Base-by-base conservation (phyloP, 2,329 filamentous ascomycete genomes). In the Peltaster fructicola region DNA sequence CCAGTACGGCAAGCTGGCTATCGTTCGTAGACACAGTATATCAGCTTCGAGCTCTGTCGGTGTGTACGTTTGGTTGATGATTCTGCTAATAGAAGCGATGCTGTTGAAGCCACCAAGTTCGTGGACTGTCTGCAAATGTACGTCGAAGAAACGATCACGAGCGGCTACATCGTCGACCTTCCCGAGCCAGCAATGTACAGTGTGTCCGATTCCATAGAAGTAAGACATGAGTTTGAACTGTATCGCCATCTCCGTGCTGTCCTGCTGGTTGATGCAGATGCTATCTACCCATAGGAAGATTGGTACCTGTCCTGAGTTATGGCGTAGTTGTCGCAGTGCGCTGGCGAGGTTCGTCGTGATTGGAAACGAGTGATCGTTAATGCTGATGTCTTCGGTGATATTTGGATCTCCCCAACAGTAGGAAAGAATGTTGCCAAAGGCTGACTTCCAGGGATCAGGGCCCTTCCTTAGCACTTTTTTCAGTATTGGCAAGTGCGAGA, bases 401-500 rank as follows among this genome's bases (percentile, higher is more conserved):
- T 20, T 11, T 11, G 17, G 17, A 20, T 20, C 17, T 5, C 17
- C 17, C 6, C 17, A 20, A 11, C 17, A 20, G 17, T 20, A 20
- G 17, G 17, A 20, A 20, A 20, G n/a, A n/a, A n/a, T n/a, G n/a
- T n/a, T n/a, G n/a, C n/a, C n/a, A n/a, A n/a, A n/a, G n/a, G n/a
- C n/a, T n/a, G n/a, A n/a, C n/a, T n/a, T n/a, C n/a, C n/a, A n/a
- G n/a, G n/a, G n/a, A n/a, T n/a, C n/a, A n/a, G n/a, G n/a, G n/a
- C n/a, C n/a, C n/a, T n/a, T n/a, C n/a, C n/a, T n/a, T n/a, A n/a
- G n/a, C n/a, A n/a, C n/a, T n/a, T n/a, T n/a, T n/a, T n/a, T n/a
- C 17, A 20, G 11, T 20, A 11, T 9, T 20, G n/a, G 17, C 17
- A 20, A 20, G 17, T 20, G 17, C 17, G 17, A 20, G 11, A 20